Conservation (phyloP, 2,329 filamentous ascomycete genomes). For the Sporothrix brasiliensis region DNA sequence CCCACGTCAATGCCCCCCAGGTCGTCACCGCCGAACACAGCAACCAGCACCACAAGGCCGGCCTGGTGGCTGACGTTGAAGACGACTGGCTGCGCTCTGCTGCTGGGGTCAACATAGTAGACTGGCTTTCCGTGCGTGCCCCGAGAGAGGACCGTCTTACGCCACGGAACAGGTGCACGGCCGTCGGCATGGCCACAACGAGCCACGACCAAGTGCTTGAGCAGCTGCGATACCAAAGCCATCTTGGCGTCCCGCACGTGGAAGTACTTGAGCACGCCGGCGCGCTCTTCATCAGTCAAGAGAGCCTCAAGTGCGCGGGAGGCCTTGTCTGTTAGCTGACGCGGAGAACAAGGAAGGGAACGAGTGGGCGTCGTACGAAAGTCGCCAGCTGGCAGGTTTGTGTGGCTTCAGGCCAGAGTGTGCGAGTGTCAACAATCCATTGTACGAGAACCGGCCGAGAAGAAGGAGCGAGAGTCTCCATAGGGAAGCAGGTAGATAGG, state of each 20-base stretch:
- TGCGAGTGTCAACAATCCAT: conserved; percentile 65
- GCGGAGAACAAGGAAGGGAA: background rate
- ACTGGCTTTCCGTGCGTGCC: conserved; percentile 59
- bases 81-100: conserved; percentile 52
- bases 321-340: conserved; percentile 30
- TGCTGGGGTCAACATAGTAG: conserved; percentile 46
- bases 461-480: conserved; percentile 28
- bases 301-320: conserved; percentile 54
- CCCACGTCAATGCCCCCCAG: conserved; percentile 59
- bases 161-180: conserved; percentile 59
- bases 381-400: conserved; percentile 54
- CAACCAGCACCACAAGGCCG: conserved; percentile 70
- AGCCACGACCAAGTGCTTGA: conserved; percentile 72
- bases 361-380: conserved; percentile 46
- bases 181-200: conserved; percentile 46
- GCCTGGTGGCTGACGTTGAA: conserved; percentile 83
- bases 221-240: conserved; percentile 69
- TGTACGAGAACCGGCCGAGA: conserved; percentile 52
- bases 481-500: background rate
- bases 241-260: conserved; percentile 74
- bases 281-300: conserved; percentile 58
- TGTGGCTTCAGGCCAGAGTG: conserved; percentile 57
- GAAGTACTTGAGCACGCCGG: conserved; percentile 62
- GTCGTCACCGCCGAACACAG: conserved; percentile 48
- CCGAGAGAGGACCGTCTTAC: conserved; percentile 58